Percentiles rank a stretch among this genome's conserved stretches.
Conservation (phyloP, 805 yeast genomes). For the Candida golubevii region DNA sequence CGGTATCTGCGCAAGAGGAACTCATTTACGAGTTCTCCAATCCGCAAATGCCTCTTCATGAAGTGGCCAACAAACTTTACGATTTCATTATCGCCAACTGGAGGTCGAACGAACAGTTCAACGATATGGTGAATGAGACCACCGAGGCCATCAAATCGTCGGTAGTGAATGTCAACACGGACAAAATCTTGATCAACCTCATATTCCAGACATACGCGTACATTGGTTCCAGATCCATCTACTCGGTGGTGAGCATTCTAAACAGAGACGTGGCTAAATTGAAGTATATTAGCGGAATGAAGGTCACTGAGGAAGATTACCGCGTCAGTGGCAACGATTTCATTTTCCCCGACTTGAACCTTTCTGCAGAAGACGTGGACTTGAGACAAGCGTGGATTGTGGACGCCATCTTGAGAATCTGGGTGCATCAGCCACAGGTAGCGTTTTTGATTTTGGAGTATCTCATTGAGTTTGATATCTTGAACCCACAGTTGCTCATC, state of each 20-base stretch:
- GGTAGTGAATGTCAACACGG: constrained; percentile 17
- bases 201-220: constrained; percentile 70
- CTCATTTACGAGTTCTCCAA: constrained; percentile 34
- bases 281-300: constrained; percentile 33
- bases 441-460: constrained; percentile 40
- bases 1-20: constrained; percentile 36
- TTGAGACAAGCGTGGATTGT: constrained; percentile 34
- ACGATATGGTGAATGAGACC: constrained; percentile 30
- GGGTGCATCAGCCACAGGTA: constrained; percentile 45
- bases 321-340: constrained; percentile 27
- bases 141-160: constrained; percentile 21
- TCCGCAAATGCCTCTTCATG: constrained; percentile 34
- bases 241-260: constrained; percentile 39
- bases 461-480: constrained; percentile 36
- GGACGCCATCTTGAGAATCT: constrained; percentile 37
- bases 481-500: constrained; percentile 28
- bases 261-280: constrained; percentile 39
- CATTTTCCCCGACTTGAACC: constrained; percentile 25
- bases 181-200: constrained; percentile 49
- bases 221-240: constrained; percentile 84
- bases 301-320: constrained; percentile 28
- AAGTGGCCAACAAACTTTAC: constrained; percentile 35
- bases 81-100: constrained; percentile 39
- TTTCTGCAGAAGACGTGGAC: constrained; percentile 22
- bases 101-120: constrained; percentile 36